Conservation (phyloP, 768 basidiomycete genomes). For the Mycena maculata region DNA sequence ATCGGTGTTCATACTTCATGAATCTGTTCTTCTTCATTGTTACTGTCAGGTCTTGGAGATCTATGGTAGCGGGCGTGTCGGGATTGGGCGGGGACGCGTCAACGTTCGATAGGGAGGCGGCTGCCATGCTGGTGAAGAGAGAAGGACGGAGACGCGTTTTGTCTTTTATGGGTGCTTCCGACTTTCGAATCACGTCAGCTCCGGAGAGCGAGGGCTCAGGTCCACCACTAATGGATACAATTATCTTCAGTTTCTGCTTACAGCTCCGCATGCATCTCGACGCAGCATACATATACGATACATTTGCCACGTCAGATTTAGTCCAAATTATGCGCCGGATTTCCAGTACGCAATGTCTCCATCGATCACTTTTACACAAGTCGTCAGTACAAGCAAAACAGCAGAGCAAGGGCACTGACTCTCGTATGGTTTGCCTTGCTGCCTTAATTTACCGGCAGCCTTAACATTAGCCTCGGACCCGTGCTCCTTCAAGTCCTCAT, state of each 20-base stretch:
- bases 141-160: not conserved
- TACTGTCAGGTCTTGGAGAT: not conserved
- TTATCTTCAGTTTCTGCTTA: slow-evolving; percentile 17
- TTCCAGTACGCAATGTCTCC: slow-evolving; percentile 97
- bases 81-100: not conserved
- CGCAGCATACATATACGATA: slow-evolving; percentile 22
- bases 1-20: slow-evolving; percentile 9
- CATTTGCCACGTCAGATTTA: slow-evolving; percentile 15
- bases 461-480: slow-evolving; percentile 94
- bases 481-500: slow-evolving; percentile 89
- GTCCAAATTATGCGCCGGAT: slow-evolving; percentile 60
- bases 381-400: slow-evolving; percentile 18
- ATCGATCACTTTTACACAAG: slow-evolving; percentile 70
- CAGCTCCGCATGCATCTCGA: slow-evolving; percentile 9
- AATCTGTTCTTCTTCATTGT: slow-evolving; percentile 7
- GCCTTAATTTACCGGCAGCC: slow-evolving; percentile 92
- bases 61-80: not conserved
- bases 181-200: not conserved
- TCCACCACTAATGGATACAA: not conserved
- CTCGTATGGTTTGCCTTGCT: slow-evolving; percentile 98
- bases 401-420: slow-evolving; percentile 60
- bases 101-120: not conserved
- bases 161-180: slow-evolving; percentile 13
- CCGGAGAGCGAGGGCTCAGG: no score
- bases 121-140: not conserved